These are phyloP conservation scores for Artemisia annua DNA, from an alignment of 129 eudicot species.

Conservation along the genomic window DNA sequence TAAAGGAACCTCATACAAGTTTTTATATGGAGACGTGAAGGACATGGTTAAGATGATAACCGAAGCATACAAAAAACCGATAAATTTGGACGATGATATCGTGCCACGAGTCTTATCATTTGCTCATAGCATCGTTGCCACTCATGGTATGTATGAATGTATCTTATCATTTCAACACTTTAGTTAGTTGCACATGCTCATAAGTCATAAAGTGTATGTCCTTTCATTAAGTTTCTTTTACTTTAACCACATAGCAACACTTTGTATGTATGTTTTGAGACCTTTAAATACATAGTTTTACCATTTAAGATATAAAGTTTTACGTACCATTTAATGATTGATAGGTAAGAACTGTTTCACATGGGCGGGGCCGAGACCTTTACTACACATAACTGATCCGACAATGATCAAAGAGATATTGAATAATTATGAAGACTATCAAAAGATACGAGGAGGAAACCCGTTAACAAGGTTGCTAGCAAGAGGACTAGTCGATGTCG, in stretches of 20 bases:
- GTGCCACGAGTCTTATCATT: conserved; percentile 57
- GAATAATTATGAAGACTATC: conserved; percentile 23
- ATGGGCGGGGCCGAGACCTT: conserved; percentile 36
- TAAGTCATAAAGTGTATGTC: not conserved
- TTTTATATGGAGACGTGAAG: conserved; percentile 51
- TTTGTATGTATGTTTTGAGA: too few species aligned
- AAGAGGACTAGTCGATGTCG: conserved; percentile 24
- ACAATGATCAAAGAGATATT: conserved; percentile 27
- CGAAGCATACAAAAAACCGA: conserved; percentile 55
- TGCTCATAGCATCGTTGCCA: conserved; percentile 38
- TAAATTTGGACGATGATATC: conserved; percentile 45
- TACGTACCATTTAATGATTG: not conserved
- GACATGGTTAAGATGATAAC: conserved; percentile 42
- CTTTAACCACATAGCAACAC: too few species aligned
- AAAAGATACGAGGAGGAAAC: conserved; percentile 32
- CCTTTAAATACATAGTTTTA: too few species aligned
- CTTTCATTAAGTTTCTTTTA: not conserved
- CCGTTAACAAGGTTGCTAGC: conserved; percentile 29
- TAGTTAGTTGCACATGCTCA: not conserved
- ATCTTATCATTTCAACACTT: not conserved
- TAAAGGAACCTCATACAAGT: conserved; percentile 55
- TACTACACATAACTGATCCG: conserved; percentile 31
- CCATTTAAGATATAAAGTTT: too few species aligned
- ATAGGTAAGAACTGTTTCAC: conserved; percentile 40
- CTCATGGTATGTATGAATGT: conserved; percentile 42